A percentile compares a stretch with the other conserved stretches of the same genome.
Conservation (phyloP, 2,329 filamentous ascomycete genomes). For the Botrytis squamosa region DNA sequence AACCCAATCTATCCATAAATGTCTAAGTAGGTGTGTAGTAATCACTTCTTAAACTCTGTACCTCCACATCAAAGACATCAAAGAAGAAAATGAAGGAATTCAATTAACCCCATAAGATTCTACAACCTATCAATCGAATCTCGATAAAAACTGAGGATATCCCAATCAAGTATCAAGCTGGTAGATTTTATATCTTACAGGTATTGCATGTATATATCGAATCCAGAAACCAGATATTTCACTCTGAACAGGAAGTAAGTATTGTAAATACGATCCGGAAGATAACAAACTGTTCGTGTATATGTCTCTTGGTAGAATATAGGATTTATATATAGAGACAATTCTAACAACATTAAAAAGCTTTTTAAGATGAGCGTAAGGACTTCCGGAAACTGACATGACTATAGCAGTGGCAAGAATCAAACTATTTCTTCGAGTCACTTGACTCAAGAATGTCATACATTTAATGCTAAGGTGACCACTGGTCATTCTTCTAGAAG, state of each 20-base stretch:
- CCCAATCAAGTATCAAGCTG: background rate
- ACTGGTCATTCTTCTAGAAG: background rate
- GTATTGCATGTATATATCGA: background rate
- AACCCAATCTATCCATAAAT: background rate
- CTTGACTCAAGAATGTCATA: background rate
- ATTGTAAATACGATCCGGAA: background rate
- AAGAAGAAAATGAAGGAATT: background rate
- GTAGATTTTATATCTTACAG: background rate
- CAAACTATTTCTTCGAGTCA: no score
- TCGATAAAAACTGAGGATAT: background rate
- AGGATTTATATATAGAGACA: background rate
- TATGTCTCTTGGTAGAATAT: background rate
- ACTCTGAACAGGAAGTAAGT: background rate
- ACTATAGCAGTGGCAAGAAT: background rate
- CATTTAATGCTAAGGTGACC: background rate
- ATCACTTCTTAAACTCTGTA: rapidly evolving
- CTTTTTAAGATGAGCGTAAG: background rate
- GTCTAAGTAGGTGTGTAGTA: background rate
- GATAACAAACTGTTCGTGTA: rapidly evolving
- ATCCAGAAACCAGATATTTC: background rate
- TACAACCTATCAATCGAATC: background rate
- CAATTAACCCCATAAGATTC: background rate
- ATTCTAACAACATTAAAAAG: background rate
- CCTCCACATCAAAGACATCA: background rate
- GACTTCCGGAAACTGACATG: background rate